phyloP scores from a whole-genome alignment of 495 filamentous ascomycete species.

The Ascodesmis nigricans region DNA sequence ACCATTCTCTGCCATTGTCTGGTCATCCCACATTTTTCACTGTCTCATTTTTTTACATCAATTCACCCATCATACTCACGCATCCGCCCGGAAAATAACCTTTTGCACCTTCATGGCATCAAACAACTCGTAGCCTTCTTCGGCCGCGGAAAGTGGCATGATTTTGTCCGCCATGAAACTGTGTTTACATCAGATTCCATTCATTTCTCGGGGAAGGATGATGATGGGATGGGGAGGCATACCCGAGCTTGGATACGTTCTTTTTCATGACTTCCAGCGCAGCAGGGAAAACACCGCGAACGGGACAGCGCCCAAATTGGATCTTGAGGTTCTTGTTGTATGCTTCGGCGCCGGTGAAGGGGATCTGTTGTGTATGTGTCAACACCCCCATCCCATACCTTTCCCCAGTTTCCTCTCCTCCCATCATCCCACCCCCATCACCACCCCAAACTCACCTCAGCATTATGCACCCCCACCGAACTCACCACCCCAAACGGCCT shows the following conservation, averaged over 20 bases:
- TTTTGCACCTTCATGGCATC: slow-evolving; percentile 88
- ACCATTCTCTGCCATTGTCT: too few relatives aligned
- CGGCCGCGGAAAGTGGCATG: slow-evolving; percentile 66
- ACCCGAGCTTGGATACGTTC: slow-evolving; percentile 67
- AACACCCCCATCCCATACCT: not conserved
- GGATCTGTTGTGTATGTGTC: slow-evolving; percentile 34
- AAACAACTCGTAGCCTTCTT: slow-evolving; percentile 79
- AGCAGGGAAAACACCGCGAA: slow-evolving; percentile 58
- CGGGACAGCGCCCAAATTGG: slow-evolving; percentile 91
- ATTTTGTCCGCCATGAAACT: slow-evolving; percentile 90
- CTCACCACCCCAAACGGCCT: slow-evolving; percentile 73
- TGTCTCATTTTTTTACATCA: too few relatives aligned
- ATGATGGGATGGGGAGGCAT: slow-evolving; percentile 21
- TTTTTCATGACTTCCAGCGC: slow-evolving; percentile 57
- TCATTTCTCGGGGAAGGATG: not conserved
- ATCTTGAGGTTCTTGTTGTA: slow-evolving; percentile 71
- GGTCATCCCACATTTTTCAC: too few relatives aligned
- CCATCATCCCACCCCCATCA: not conserved
- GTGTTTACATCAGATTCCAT: slow-evolving; percentile 11
- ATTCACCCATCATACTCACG: too few relatives aligned
- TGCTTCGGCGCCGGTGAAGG: slow-evolving; percentile 60
- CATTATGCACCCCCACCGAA: slow-evolving; percentile 85
- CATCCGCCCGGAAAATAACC: slow-evolving; percentile 31
- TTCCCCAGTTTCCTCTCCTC: too few relatives aligned
- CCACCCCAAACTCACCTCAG: slow-evolving; percentile 34